Conservation (phyloP, 2,329 filamentous ascomycete species). For the Sclerotiophoma versabilis region DNA sequence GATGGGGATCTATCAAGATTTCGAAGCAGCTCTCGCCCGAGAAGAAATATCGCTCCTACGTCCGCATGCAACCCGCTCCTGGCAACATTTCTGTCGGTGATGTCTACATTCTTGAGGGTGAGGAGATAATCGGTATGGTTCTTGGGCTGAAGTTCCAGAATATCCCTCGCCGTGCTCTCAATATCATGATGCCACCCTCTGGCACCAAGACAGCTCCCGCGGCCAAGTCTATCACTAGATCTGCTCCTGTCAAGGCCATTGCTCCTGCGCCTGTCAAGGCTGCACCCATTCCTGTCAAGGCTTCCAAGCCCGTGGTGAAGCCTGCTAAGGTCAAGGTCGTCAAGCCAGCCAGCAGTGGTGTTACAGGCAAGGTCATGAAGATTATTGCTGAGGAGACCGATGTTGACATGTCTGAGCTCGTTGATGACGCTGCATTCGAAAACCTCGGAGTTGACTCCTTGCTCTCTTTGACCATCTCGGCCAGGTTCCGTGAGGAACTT, state of each 20-base stretch:
- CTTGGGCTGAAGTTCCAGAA: slow-evolving; percentile 71
- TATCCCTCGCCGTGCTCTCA: slow-evolving; percentile 70
- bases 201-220: slow-evolving; percentile 50
- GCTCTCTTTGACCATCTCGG: slow-evolving; percentile 67
- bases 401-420: slow-evolving; percentile 64
- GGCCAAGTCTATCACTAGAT: slow-evolving; percentile 41
- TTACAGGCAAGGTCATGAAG: slow-evolving; percentile 63
- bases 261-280: slow-evolving; percentile 48
- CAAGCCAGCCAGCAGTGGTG: slow-evolving; percentile 57
- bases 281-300: slow-evolving; percentile 43
- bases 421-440: slow-evolving; percentile 66
- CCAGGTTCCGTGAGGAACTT: slow-evolving; percentile 67
- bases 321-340: slow-evolving; percentile 57
- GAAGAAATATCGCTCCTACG: slow-evolving; percentile 66
- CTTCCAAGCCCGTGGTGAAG: slow-evolving; percentile 62
- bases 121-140: slow-evolving; percentile 65
- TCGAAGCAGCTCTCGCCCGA: slow-evolving; percentile 59
- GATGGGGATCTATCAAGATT: slow-evolving; percentile 67
- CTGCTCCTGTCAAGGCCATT: slow-evolving; percentile 46
- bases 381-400: slow-evolving; percentile 73
- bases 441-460: slow-evolving; percentile 69
- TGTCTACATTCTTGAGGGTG: slow-evolving; percentile 67
- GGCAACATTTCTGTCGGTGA: slow-evolving; percentile 65
- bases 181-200: slow-evolving; percentile 70
- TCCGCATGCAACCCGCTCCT: slow-evolving; percentile 65